Evolutionary conservation across 176 grass and related monocot species (phyloP), one percentile per base, ranked within the genome.

Genomic region (Oryza meridionalis): DNA sequence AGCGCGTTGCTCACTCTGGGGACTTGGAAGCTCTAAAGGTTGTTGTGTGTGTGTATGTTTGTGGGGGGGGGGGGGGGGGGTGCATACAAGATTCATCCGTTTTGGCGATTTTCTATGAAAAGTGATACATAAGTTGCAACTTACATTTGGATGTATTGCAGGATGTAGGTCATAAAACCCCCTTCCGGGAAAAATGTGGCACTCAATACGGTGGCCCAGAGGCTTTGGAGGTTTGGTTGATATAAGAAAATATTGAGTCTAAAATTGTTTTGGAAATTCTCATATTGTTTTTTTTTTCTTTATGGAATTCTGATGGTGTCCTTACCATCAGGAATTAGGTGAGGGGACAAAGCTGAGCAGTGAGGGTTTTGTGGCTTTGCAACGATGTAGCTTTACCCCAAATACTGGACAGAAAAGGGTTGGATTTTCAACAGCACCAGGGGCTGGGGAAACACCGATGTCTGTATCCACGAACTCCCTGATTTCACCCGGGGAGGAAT

Each of bases 401-500:
- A 92, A 70, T 80, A 79, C 76, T 58, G 75, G 76, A 12, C 69
- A 78, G 17, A 87, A 65, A 75, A 93, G 92, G 43, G 83, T 78
- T 61, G 70, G 65, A 22, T 82, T 83, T 84, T 86, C 67, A 69
- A 53, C 75, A 49, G 83, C 65, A 9, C 75, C 33, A 75, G 73
- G 80, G 29, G 96, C 22, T 81, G 76, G 82, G 29, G 96, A 87
- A 46, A 98, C 91, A 47, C 96, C 93, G 27, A 98, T 82, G 81
- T 95, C 92, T 73, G 84, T 38, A 32, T 77, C 77, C 25, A 62
- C 86, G 44, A 92, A 86, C 65, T 91, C 83, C 29, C 82, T 95
- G n/a, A 81, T 90, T 75, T 98, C 96, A 25, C 93, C 96, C 9
- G 96, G 96, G 17, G 93, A 95, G 40, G 96, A 98, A 25, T 98